Percentiles rank a stretch among this genome's conserved stretches.
Evolutionary conservation across 176 grass and related monocot genomes (phyloP).

Genomic region (Carex pumila): DNA sequence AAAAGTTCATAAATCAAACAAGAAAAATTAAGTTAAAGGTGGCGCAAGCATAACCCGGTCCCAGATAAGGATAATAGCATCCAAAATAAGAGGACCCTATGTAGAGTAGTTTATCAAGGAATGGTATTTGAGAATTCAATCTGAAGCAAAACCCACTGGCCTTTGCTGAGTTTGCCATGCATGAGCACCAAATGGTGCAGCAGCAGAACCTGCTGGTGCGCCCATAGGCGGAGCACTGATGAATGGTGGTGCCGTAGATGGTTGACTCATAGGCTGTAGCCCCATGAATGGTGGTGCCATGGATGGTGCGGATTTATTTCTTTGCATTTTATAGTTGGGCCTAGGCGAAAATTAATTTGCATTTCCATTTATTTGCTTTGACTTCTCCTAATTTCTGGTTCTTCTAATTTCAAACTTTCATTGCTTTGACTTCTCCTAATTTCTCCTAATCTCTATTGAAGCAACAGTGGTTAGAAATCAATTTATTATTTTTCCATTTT

Average conservation of each 20-base stretch:
- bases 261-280: background rate
- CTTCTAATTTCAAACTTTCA: no score
- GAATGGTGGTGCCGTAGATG: background rate
- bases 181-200: conserved; percentile 14
- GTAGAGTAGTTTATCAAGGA: background rate
- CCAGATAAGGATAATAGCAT: background rate
- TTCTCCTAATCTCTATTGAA: no score
- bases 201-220: conserved; percentile 15
- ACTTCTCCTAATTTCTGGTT: no score
- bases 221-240: conserved; percentile 7
- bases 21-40: background rate
- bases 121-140: background rate
- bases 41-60: background rate
- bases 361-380: no score
- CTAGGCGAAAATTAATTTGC: no score
- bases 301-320: no score
- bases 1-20: conserved; percentile 10
- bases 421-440: no score
- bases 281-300: background rate
- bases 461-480: no score
- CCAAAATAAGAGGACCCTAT: background rate
- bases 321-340: no score
- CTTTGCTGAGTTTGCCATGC: conserved; percentile 37
- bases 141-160: conserved; percentile 19
- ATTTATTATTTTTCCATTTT: no score